Base-by-base conservation (phyloP, 306 rosid genomes). In the Medicago ruthenica region DNA sequence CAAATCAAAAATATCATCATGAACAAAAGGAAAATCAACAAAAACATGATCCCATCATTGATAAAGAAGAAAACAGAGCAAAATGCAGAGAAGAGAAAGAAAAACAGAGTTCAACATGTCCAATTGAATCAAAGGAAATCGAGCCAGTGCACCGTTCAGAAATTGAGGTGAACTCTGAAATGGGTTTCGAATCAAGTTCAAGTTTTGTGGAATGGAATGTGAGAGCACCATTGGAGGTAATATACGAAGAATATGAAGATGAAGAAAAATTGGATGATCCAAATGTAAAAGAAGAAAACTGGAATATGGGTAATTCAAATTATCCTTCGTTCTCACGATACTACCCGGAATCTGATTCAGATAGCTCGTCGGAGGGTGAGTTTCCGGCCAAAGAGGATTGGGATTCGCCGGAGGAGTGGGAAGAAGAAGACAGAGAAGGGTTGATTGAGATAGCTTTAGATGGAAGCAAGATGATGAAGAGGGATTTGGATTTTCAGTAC, bases 331-430 rank as follows among this genome's bases (percentile, higher is more conserved):
- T 92, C 36, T 87, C 96, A 1, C 64, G 78, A 10, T 90, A 77
- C 17, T 86, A 87, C 80, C 96, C 95, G 69, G 98, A 89, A 74
- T 85, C 97, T 1, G 98, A 91, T 34, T 91, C 98, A 12, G 93
- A 87, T 74, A 71, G 86, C 79, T 88, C 88, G 45, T 86, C 93
- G 76, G 97, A 83, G 39, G 68, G 68, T 1, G 87, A 44, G 2
- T 74, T 68, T 65, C 75, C 90, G 44, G 45, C 48, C 36, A 53
- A 34, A 11, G 87, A 77, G 51, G 77, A 70, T 11, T 80, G 91
- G 88, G 79, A 75, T 53, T 86, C 89, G n/a, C 86, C 76, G 62
- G 92, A 76, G 62, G 80, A 70, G 4, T 88, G 91, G 95, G 84
- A 80, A 1, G 91, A 88, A 18, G 92, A 88, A 36, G 96, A 88